These are phyloP conservation scores for Quercus alba DNA, from an alignment of 306 rosid species.

Conservation along the genomic window DNA sequence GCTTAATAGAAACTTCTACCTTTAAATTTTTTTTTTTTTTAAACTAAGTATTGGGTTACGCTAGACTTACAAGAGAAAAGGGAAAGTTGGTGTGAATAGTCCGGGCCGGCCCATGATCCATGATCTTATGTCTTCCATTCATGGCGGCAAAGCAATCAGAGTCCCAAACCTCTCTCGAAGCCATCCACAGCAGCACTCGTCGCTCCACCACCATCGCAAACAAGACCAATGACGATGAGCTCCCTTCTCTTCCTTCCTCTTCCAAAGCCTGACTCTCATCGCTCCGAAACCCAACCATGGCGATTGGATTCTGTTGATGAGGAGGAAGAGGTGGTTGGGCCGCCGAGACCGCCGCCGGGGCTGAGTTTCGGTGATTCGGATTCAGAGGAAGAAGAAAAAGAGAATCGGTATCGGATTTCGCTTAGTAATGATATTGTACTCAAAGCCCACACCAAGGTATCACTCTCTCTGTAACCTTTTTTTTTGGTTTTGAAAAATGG, in stretches of 20 bases:
- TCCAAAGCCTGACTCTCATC: conserved; percentile 69
- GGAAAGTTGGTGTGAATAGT: too few species aligned
- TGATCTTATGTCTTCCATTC: too few species aligned
- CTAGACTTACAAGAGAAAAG: too few species aligned
- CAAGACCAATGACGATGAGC: neutral
- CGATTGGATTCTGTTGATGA: too few species aligned
- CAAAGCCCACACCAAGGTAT: conserved; percentile 83
- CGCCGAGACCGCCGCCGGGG: too few species aligned
- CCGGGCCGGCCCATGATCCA: too few species aligned
- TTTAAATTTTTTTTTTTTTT: too few species aligned
- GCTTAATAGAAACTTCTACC: too few species aligned
- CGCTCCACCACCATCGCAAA: conserved; percentile 28
- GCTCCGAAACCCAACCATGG: conserved; percentile 36
- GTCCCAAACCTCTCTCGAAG: conserved; percentile 69
- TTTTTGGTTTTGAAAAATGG: too few species aligned
- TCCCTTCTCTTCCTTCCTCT: conserved; percentile 70
- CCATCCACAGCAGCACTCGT: conserved; percentile 76
- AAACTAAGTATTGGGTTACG: too few species aligned
- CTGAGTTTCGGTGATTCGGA: conserved; percentile 25
- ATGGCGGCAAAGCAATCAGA: conserved; percentile 57
- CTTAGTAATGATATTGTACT: conserved; percentile 81
- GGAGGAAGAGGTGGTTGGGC: too few species aligned
- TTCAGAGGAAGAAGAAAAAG: conserved; percentile 24
- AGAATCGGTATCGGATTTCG: conserved; percentile 63
- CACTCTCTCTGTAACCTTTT: too few species aligned